Evolutionary conservation across 495 filamentous ascomycete genomes (phyloP).

Genomic region (Hypoxylon cercidicola): DNA sequence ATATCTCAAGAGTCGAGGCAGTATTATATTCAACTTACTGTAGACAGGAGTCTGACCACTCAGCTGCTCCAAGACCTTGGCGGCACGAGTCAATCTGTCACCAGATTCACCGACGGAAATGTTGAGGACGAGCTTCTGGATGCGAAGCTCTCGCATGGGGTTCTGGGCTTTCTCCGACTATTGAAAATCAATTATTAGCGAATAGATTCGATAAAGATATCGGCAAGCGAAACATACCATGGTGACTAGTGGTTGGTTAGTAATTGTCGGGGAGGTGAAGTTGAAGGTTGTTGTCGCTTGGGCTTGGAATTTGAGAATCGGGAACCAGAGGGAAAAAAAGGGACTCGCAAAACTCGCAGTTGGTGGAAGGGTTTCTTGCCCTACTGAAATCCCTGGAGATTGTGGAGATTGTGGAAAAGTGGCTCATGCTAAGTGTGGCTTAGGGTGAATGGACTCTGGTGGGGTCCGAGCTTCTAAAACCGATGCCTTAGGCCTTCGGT

Average conservation of each 20-base stretch:
- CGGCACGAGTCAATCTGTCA: constrained; percentile 99
- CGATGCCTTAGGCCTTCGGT: constrained; percentile 8
- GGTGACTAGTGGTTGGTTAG: constrained; percentile 47
- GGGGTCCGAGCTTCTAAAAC: constrained; percentile 38
- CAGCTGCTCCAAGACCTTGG: constrained; percentile 99
- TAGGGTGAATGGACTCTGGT: constrained; percentile 12
- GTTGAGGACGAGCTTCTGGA: constrained; percentile 99
- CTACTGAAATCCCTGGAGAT: constrained; percentile 25
- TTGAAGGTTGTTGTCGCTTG: constrained; percentile 28
- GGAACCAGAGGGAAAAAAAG: constrained; percentile 37
- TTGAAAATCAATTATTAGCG: constrained; percentile 32
- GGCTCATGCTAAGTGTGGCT: constrained; percentile 42
- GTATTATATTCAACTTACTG: constrained; percentile 66
- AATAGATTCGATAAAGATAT: neutral
- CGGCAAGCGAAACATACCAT: constrained; percentile 37
- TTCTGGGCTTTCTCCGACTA: constrained; percentile 83
- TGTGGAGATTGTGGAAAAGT: constrained; percentile 29
- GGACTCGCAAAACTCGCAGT: constrained; percentile 41
- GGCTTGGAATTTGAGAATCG: constrained; percentile 15
- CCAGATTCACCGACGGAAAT: constrained; percentile 99
- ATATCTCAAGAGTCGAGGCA: neutral
- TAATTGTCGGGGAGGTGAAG: constrained; percentile 27
- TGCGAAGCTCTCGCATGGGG: constrained; percentile 99
- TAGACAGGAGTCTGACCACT: constrained; percentile 99
- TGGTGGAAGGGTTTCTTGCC: constrained; percentile 47